Evolutionary conservation across 1,284 basidiomycete species (phyloP).

Genomic region (Rugosomyces carneus): DNA sequence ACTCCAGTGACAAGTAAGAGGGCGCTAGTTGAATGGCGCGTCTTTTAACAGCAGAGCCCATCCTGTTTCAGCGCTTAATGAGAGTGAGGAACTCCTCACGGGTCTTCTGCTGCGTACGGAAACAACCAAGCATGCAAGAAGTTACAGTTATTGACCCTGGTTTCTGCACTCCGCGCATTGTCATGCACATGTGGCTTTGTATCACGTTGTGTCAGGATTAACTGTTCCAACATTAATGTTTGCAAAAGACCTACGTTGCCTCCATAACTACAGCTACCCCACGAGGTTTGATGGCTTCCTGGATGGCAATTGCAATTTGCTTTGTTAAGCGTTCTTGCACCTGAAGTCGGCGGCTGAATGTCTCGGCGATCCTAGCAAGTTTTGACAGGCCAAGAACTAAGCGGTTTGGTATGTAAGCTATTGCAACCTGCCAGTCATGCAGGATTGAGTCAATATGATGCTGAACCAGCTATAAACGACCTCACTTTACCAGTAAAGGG

Average conservation of each 20-base stretch:
- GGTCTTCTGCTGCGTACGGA: slow-evolving; percentile 95
- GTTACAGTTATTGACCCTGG: slow-evolving; percentile 94
- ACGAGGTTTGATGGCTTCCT: slow-evolving; percentile 94
- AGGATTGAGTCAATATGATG: slow-evolving; percentile 11
- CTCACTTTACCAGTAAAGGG: slow-evolving; percentile 96
- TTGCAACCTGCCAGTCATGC: slow-evolving; percentile 44
- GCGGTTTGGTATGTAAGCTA: slow-evolving; percentile 94
- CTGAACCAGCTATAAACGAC: slow-evolving; percentile 6
- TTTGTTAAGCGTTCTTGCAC: slow-evolving; percentile 98
- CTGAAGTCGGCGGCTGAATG: slow-evolving; percentile 91
- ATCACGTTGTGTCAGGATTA: slow-evolving; percentile 10
- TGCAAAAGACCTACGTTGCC: slow-evolving; percentile 69
- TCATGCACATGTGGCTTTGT: slow-evolving; percentile 95
- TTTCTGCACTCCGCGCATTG: slow-evolving; percentile 99
- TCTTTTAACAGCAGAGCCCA: slow-evolving; percentile 16
- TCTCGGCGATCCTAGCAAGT: slow-evolving; percentile 95
- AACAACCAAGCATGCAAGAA: slow-evolving; percentile 98
- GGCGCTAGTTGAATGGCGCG: background rate
- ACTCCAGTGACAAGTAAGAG: background rate
- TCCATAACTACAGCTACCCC: slow-evolving; percentile 99
- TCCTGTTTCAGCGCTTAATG: slow-evolving; percentile 51
- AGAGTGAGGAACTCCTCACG: slow-evolving; percentile 90
- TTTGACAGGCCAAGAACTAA: slow-evolving; percentile 97
- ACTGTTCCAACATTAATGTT: slow-evolving; percentile 14
- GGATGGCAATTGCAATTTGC: slow-evolving; percentile 94